Evolutionary conservation across 2,329 filamentous ascomycete species (phyloP).

Genomic region (Penicillium oxalicum): DNA sequence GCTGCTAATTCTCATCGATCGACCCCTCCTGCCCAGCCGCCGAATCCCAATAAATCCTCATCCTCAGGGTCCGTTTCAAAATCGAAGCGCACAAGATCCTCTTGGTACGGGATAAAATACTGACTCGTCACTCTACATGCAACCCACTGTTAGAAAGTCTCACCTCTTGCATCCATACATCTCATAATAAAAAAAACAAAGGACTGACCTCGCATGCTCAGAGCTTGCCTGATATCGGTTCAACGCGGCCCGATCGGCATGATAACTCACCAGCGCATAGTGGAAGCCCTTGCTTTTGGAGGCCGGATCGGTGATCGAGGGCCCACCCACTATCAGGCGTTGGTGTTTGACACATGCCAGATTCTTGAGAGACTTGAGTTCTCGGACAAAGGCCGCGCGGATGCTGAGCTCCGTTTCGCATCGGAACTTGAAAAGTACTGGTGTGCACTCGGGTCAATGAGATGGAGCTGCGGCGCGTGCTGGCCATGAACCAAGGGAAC

Average conservation of each 20-base stretch:
- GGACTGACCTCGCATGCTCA: conserved; percentile 46
- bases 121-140: conserved; percentile 45
- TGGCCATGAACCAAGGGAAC: no score
- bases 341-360: conserved; percentile 46
- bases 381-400: conserved; percentile 41
- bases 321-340: conserved; percentile 49
- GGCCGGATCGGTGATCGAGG: conserved; percentile 48
- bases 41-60: conserved; percentile 21
- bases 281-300: conserved; percentile 51
- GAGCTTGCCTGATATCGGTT: conserved; percentile 49
- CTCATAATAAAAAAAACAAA: no score
- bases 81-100: conserved; percentile 51
- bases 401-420: conserved; percentile 39
- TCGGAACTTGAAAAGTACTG: conserved; percentile 49
- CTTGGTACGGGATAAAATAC: conserved; percentile 49
- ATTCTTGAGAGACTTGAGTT: conserved; percentile 47
- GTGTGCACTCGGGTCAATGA: neutral
- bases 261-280: conserved; percentile 49
- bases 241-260: conserved; percentile 42
- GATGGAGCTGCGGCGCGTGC: neutral
- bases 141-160: no score
- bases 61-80: conserved; percentile 43
- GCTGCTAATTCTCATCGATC: neutral
- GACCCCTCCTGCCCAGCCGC: neutral
- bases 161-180: neutral